phyloP scores from a whole-genome alignment of 371 early-diverging fungal genomes.

The Basidiobolus meristosporus region DNA sequence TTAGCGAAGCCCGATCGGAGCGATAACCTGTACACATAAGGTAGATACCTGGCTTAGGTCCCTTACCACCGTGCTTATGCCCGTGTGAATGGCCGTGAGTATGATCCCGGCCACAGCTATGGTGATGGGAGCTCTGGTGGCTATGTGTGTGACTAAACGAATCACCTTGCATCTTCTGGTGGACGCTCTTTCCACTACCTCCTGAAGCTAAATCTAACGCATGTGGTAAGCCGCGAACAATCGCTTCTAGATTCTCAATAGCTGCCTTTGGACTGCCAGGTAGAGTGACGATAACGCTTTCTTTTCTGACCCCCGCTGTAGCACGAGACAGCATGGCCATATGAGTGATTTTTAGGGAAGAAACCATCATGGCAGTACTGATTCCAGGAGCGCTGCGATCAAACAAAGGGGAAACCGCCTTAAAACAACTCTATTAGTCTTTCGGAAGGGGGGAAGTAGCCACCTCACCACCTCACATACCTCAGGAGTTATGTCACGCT shows the following conservation, averaged over 20 bases:
- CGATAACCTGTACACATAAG: slow-evolving; percentile 9
- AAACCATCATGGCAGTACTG: slow-evolving; percentile 47
- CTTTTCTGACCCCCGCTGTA: slow-evolving; percentile 51
- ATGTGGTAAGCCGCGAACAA: slow-evolving; percentile 54
- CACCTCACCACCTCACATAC: slow-evolving; percentile 10
- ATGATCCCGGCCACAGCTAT: slow-evolving; percentile 16
- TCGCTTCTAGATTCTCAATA: slow-evolving; percentile 54
- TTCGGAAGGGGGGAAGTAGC: no score
- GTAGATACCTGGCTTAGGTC: not conserved
- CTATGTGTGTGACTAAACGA: not conserved
- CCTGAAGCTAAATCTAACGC: slow-evolving; percentile 51
- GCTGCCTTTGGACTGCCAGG: slow-evolving; percentile 81
- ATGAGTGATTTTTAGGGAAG: slow-evolving; percentile 56
- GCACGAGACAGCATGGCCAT: slow-evolving; percentile 77
- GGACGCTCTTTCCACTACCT: slow-evolving; percentile 20
- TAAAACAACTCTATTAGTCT: not conserved
- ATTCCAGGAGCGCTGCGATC: slow-evolving; percentile 52
- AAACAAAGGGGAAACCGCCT: slow-evolving; percentile 55
- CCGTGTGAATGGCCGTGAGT: slow-evolving; percentile 11
- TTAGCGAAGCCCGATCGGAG: slow-evolving; percentile 9
- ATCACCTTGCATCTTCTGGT: slow-evolving; percentile 14
- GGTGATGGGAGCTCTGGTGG: slow-evolving; percentile 7
- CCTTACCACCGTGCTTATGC: slow-evolving; percentile 2
- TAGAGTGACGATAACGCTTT: slow-evolving; percentile 53
- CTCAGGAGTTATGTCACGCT: slow-evolving; percentile 76